Evolutionary conservation across 73 alveolate species (phyloP).

Genomic region (Diophrys appendiculata): DNA sequence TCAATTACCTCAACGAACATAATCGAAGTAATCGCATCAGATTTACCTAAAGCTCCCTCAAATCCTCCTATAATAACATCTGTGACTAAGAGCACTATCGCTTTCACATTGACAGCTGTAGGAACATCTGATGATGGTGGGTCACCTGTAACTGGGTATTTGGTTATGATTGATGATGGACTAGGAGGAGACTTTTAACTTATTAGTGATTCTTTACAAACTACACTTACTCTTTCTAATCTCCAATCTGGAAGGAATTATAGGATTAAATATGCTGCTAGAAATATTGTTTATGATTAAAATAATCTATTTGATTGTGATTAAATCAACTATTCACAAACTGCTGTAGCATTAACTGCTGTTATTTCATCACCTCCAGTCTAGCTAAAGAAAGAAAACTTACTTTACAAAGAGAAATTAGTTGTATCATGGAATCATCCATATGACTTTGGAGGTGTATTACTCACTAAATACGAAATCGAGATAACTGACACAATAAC

Average conservation of each 20-base stretch:
- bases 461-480: constrained; percentile 48
- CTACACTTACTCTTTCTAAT: constrained; percentile 29
- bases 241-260: constrained; percentile 55
- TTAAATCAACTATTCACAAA: constrained; percentile 23
- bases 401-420: constrained; percentile 35
- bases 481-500: constrained; percentile 34
- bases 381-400: constrained; percentile 34
- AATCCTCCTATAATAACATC: constrained; percentile 50
- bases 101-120: constrained; percentile 29
- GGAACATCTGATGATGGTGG: constrained; percentile 55
- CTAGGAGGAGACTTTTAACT: constrained; percentile 41
- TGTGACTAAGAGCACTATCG: constrained; percentile 18
- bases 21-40: constrained; percentile 50
- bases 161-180: constrained; percentile 62
- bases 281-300: constrained; percentile 59
- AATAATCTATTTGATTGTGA: constrained; percentile 58
- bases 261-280: constrained; percentile 60
- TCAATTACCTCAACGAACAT: constrained; percentile 18
- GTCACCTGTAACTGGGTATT: constrained; percentile 54
- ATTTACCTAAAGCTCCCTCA: constrained; percentile 59
- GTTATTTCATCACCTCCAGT: constrained; percentile 54
- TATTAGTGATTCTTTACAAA: constrained; percentile 29
- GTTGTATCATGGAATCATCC: constrained; percentile 70
- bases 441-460: constrained; percentile 63
- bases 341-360: constrained; percentile 63